Percentiles rank a stretch among this genome's conserved stretches.
phyloP scores from a whole-genome alignment of 2,329 filamentous ascomycete genomes.

The Fusarium cicatricum region DNA sequence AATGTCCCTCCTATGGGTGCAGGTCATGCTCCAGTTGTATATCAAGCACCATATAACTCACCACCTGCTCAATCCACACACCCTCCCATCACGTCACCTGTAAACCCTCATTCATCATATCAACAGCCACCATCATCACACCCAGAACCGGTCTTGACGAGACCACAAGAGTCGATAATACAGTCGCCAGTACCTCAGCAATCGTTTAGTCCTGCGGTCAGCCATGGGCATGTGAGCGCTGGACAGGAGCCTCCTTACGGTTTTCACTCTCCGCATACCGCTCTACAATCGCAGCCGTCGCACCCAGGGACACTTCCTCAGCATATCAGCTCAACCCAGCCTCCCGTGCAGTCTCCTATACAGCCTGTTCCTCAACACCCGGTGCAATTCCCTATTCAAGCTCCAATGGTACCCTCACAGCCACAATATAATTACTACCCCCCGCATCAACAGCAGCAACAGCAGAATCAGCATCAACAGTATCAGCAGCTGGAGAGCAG shows the following conservation, averaged over 20 bases:
- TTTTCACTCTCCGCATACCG: too few species aligned
- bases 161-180: not conserved
- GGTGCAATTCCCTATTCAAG: too few species aligned
- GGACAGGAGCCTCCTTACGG: not conserved
- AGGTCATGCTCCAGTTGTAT: not conserved
- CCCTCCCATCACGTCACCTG: not conserved
- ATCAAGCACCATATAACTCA: constrained; percentile 2
- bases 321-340: not conserved
- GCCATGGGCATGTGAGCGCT: not conserved
- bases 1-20: not conserved
- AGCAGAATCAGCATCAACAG: too few species aligned
- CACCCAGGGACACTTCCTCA: not conserved
- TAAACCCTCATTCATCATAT: not conserved
- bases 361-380: too few species aligned
- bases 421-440: too few species aligned
- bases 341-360: too few species aligned
- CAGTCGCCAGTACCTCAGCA: not conserved
- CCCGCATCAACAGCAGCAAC: too few species aligned
- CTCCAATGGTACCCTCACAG: too few species aligned
- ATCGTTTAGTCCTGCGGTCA: not conserved
- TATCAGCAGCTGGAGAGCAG: too few species aligned
- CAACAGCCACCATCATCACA: constrained; percentile 5
- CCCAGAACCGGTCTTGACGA: not conserved
- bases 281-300: not conserved
- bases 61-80: not conserved